phyloP scores from a whole-genome alignment of 768 basidiomycete genomes.

The Trametes meyenii region DNA sequence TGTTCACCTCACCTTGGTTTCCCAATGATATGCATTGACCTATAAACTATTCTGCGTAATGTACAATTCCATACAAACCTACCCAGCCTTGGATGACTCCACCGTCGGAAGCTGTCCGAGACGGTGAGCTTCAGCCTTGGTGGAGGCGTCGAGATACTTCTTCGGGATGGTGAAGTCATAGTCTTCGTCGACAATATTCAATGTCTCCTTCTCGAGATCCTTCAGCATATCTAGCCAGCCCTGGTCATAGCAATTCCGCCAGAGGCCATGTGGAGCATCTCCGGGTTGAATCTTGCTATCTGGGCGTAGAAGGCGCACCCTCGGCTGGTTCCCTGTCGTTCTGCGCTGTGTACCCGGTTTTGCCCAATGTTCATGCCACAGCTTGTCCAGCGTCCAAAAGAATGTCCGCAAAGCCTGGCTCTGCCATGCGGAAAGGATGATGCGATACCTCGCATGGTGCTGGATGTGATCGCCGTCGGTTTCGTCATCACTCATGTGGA shows the following conservation, averaged over 20 bases:
- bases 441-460: not conserved
- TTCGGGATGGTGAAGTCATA: slow-evolving; percentile 1
- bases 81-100: too few relatives aligned
- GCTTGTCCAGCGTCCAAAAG: not conserved
- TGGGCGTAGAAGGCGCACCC: not conserved
- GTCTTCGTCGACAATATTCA: not conserved
- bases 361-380: not conserved
- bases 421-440: not conserved
- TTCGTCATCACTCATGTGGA: not conserved
- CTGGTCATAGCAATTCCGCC: slow-evolving; percentile 6
- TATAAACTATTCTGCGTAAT: too few relatives aligned
- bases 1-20: too few relatives aligned
- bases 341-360: not conserved
- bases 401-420: not conserved
- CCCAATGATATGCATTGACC: too few relatives aligned
- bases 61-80: too few relatives aligned
- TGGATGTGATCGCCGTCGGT: not conserved
- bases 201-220: not conserved
- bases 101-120: too few relatives aligned
- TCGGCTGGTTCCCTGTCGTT: not conserved
- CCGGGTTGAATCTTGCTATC: not conserved
- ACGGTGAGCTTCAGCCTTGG: too few relatives aligned
- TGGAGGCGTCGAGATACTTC: too few relatives aligned
- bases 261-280: not conserved
- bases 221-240: not conserved